phyloP scores from a whole-genome alignment of 768 basidiomycete genomes.

The Brasilioporus rufonigricans region DNA sequence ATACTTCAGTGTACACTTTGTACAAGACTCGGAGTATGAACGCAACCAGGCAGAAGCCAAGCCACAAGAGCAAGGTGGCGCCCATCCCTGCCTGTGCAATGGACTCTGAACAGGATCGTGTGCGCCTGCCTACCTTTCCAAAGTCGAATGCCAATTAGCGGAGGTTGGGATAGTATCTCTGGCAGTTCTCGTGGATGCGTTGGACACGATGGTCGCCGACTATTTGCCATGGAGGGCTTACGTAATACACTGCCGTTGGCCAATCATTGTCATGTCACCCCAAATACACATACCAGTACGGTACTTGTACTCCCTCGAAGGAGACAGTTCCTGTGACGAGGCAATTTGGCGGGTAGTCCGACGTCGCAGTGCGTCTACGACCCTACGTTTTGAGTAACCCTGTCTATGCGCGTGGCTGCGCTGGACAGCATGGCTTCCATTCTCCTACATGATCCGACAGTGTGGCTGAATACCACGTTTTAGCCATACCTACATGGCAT shows the following conservation, averaged over 20 bases:
- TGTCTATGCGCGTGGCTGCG: background rate
- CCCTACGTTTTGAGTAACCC: background rate
- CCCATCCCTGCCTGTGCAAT: slow-evolving; percentile 10
- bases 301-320: too few relatives aligned
- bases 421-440: slow-evolving; percentile 4
- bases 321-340: background rate
- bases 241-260: background rate
- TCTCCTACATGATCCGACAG: background rate
- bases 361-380: too few relatives aligned
- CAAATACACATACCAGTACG: too few relatives aligned
- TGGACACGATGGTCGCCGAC: background rate
- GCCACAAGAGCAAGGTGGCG: slow-evolving; percentile 11
- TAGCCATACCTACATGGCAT: background rate
- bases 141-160: background rate
- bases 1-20: slow-evolving; percentile 21
- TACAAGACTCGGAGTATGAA: slow-evolving; percentile 21
- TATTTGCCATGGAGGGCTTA: background rate
- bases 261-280: too few relatives aligned
- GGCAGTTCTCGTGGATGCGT: background rate
- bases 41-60: slow-evolving; percentile 7
- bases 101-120: background rate
- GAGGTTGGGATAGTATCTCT: too few relatives aligned
- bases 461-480: background rate
- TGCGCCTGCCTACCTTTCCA: background rate
- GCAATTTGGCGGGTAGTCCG: background rate